phyloP scores from a whole-genome alignment of 345 rosid genomes.

The Dipteronia dyeriana region DNA sequence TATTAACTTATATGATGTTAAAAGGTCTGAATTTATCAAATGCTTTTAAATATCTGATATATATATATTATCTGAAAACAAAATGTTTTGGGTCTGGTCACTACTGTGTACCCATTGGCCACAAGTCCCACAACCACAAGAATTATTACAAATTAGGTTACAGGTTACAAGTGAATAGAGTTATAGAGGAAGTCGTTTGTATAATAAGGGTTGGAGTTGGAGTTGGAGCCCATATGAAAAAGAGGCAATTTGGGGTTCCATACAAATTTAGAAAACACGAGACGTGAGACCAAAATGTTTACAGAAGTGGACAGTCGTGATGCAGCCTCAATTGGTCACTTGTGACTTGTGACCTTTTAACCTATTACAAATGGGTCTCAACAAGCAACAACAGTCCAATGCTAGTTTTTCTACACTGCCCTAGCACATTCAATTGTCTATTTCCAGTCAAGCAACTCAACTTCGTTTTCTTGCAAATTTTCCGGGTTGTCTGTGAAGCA shows the following conservation, averaged over 20 bases:
- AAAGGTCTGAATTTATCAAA: too few species aligned
- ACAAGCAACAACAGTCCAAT: not conserved
- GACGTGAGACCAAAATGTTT: not conserved
- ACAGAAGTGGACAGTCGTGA: not conserved
- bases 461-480: not conserved
- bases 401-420: not conserved
- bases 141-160: too few species aligned
- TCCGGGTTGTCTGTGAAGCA: not conserved
- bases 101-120: too few species aligned
- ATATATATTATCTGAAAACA: too few species aligned
- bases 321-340: not conserved
- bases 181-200: not conserved
- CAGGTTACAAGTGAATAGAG: too few species aligned
- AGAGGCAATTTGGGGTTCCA: not conserved
- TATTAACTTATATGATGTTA: too few species aligned
- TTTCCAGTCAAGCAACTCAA: not conserved
- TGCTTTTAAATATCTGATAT: too few species aligned
- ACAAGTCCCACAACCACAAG: too few species aligned
- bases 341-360: too few species aligned
- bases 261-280: not conserved
- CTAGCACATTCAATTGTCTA: not conserved
- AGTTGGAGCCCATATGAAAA: not conserved
- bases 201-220: too few species aligned
- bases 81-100: too few species aligned
- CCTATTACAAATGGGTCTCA: not conserved